Percentiles rank a stretch among this genome's conserved stretches.
Evolutionary conservation across 2,329 filamentous ascomycete species (phyloP).

Genomic region (Paecilomyces sp.): DNA sequence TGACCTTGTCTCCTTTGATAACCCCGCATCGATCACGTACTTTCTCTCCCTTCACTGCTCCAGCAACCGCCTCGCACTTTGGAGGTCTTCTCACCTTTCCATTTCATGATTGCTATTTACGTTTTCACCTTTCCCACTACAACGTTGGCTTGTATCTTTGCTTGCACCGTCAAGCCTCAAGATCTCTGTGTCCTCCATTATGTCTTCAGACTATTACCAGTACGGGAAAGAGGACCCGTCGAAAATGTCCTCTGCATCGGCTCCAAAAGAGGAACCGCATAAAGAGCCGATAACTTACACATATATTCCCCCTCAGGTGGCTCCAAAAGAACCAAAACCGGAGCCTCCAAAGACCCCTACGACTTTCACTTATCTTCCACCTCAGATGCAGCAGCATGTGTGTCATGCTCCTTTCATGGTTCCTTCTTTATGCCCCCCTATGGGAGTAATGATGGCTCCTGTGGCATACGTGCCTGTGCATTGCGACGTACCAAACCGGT

Average conservation of each 20-base stretch:
- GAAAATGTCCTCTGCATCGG: conserved; percentile 1
- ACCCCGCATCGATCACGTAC: not conserved
- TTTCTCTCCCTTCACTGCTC: not conserved
- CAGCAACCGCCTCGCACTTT: not conserved
- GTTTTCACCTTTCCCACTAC: not conserved
- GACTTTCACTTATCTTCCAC: not conserved
- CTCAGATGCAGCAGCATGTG: not conserved
- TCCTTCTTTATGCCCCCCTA: not conserved
- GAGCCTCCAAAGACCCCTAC: not conserved
- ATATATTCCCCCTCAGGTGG: not conserved
- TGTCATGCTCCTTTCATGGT: not conserved
- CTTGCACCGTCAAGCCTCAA: not conserved
- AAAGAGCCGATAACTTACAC: not conserved
- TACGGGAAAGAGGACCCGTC: conserved; percentile 9
- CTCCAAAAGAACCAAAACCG: not conserved
- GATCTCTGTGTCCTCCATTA: not conserved
- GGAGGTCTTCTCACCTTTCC: not conserved
- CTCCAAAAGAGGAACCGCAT: not conserved
- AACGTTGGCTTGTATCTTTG: not conserved
- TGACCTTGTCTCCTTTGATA: not conserved
- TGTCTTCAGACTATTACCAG: conserved; percentile 5
- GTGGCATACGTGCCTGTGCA: not conserved
- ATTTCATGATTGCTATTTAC: not conserved
- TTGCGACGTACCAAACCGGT: not conserved
- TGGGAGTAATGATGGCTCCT: not conserved